These are phyloP conservation scores for Zanthoxylum bungeanum DNA, from an alignment of 345 rosid genomes.

Conservation along the genomic window DNA sequence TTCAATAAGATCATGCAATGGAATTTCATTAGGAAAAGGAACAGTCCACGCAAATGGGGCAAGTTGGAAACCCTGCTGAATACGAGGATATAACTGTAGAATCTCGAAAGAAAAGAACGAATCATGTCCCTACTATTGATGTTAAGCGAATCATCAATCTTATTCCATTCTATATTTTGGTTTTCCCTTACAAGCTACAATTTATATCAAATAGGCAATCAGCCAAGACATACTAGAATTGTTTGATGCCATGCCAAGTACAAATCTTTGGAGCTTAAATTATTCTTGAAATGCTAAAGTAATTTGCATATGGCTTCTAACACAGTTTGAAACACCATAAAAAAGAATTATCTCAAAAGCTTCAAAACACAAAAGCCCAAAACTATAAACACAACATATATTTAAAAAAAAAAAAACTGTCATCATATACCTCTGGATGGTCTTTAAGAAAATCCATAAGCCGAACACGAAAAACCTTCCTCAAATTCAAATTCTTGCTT, in stretches of 20 bases:
- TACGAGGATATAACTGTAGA: neutral
- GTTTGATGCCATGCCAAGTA: neutral
- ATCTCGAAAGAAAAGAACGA: neutral
- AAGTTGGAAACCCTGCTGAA: neutral
- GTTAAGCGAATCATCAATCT: neutral
- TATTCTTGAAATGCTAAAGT: neutral
- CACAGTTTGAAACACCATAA: neutral
- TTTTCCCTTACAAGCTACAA: neutral
- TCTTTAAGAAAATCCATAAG: constrained; percentile 50
- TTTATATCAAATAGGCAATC: neutral
- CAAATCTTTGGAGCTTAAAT: neutral
- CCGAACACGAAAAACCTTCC: constrained; percentile 60
- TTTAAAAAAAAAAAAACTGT: too few relatives aligned
- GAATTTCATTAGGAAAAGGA: neutral
- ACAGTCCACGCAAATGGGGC: neutral
- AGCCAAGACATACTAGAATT: neutral
- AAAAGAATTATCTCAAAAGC: neutral
- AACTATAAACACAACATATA: too few relatives aligned
- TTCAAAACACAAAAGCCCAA: neutral
- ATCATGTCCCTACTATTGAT: neutral
- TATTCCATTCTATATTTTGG: neutral
- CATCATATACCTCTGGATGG: constrained; percentile 64
- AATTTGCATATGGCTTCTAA: neutral
- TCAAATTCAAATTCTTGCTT: constrained; percentile 39
- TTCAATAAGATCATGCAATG: neutral